These are phyloP conservation scores for Pseudogymnoascus sp. DNA, from an alignment of 2,329 filamentous ascomycete genomes.

Conservation along the genomic window DNA sequence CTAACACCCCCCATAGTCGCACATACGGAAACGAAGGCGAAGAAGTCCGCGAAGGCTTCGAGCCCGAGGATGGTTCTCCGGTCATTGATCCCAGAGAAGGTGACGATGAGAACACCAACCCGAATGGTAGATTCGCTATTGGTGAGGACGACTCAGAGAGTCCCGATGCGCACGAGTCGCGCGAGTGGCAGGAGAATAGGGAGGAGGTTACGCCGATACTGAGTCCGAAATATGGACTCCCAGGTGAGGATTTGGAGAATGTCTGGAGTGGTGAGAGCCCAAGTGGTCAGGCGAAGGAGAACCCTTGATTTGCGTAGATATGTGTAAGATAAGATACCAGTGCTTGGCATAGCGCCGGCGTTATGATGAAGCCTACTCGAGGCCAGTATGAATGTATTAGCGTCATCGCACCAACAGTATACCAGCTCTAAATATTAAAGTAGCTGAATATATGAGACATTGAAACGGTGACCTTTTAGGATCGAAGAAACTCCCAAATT, in stretches of 20 bases:
- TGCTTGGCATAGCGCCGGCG: neutral
- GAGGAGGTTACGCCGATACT: conserved; percentile 17
- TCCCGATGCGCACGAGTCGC: conserved; percentile 31
- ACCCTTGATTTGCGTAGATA: conserved; percentile 19
- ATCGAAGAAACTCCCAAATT: neutral
- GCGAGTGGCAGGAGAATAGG: conserved; percentile 33
- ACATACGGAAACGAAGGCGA: conserved; percentile 41
- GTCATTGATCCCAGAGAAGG: conserved; percentile 36
- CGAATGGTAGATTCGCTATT: conserved; percentile 21
- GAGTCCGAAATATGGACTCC: conserved; percentile 28
- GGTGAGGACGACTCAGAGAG: conserved; percentile 27
- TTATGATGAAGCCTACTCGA: neutral
- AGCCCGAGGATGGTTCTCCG: conserved; percentile 38
- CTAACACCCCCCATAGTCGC: conserved; percentile 29
- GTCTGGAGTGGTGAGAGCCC: conserved; percentile 27
- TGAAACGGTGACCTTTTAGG: neutral
- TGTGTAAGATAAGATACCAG: conserved; percentile 1
- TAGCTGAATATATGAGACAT: neutral
- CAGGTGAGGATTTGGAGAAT: conserved; percentile 30
- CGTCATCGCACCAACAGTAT: neutral
- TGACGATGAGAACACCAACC: conserved; percentile 29
- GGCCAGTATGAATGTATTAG: neutral
- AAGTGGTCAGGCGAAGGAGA: conserved; percentile 22
- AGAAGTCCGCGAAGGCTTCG: conserved; percentile 46
- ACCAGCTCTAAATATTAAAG: neutral